phyloP scores from a whole-genome alignment of 139 green algal genomes.

The Asterochloris sp. region DNA sequence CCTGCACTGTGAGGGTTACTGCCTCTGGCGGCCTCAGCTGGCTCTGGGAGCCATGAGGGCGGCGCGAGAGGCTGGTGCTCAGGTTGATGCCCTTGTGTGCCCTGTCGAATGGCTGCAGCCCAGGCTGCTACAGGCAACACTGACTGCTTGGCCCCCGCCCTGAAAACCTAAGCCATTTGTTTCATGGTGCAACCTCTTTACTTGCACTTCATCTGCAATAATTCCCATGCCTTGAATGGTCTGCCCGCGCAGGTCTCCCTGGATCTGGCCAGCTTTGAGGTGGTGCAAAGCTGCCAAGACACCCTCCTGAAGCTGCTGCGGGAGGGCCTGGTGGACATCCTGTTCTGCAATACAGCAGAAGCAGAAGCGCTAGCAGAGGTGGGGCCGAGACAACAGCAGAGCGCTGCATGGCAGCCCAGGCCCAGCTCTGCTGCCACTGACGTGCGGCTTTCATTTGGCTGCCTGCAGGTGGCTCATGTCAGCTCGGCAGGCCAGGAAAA shows the following conservation, averaged over 20 bases:
- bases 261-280: slow-evolving; percentile 85
- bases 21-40: slow-evolving; percentile 54
- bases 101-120: background rate
- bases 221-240: background rate
- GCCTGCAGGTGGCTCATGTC: too few relatives aligned
- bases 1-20: slow-evolving; percentile 84
- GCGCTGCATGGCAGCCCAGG: background rate
- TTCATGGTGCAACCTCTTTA: background rate
- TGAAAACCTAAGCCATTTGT: background rate
- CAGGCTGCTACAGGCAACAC: background rate
- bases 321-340: slow-evolving; percentile 65
- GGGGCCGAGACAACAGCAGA: background rate
- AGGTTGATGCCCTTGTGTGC: slow-evolving; percentile 1
- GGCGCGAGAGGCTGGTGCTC: slow-evolving; percentile 20
- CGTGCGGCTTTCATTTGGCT: too few relatives aligned
- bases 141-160: too few relatives aligned
- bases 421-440: too few relatives aligned
- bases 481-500: too few relatives aligned
- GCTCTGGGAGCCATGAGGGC: slow-evolving; percentile 24
- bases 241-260: slow-evolving; percentile 46
- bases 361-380: slow-evolving; percentile 47
- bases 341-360: slow-evolving; percentile 88
- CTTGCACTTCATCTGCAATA: background rate
- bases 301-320: slow-evolving; percentile 42
- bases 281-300: slow-evolving; percentile 46